Base-by-base conservation (phyloP, 2,329 filamentous ascomycete species). In the Claviceps pazoutovae region DNA sequence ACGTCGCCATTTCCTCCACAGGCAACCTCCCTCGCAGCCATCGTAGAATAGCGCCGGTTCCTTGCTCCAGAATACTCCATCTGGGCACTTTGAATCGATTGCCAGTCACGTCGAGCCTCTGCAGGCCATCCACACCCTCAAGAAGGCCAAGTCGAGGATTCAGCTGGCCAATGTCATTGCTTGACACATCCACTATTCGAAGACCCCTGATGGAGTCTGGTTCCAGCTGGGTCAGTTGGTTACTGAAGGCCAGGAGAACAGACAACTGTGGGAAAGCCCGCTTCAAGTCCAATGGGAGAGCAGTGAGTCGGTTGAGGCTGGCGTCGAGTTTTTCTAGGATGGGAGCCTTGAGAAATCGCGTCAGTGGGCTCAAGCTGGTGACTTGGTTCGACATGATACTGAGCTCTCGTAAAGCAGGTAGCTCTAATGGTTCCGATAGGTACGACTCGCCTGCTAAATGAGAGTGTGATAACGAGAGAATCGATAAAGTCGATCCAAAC, bases 31-130 rank as follows among this genome's bases (percentile, higher is more conserved):
- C 85, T 54, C 86, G 78, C 49, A 96, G 67, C 85, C 88, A 95
- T 48, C 82, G 75, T 57, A 96, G 70, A 0, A 88, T 83, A 2
- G 87, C 84, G 59, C 95, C 88, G 0, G 90, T 96, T 0, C 91
- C 91, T 56, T 88, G 86, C 54, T 91, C 86, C 47, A 97, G 70
- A 6, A 95, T 78, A 56, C 85, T 86, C 71, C 85, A 90, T 52
- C 86, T 80, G 0, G 91, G 91, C 36, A 96, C 88, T 36, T 88
- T 77, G 68, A 97, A 97, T 36, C 82, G 76, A 64, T 97, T 97
- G 0, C 89, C 89, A 30, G 79, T 79, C 4, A 95, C 84, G 47
- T 95, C 84, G 9, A 96, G 71, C 51, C 78, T 66, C 74, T 85
- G 71, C 69, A 80, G 56, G 59, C 81, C 69, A 2, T 74, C 73